phyloP scores from a whole-genome alignment of 192 early-diverging fungal genomes.

The Coemansia pectinata region DNA sequence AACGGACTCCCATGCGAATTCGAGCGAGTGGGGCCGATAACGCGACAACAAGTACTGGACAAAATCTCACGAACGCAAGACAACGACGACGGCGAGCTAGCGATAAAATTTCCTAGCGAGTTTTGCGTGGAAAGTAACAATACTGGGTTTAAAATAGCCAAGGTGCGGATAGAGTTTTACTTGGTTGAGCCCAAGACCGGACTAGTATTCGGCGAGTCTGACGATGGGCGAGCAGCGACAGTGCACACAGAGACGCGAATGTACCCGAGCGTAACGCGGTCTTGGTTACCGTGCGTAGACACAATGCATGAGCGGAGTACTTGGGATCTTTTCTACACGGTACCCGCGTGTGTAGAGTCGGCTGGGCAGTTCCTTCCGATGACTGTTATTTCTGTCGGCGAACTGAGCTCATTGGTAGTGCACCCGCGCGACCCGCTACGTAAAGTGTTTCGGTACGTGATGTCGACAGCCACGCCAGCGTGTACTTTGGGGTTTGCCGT shows the following conservation, averaged over 20 bases:
- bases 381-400: slow-evolving; percentile 65
- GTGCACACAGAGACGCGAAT: slow-evolving; percentile 70
- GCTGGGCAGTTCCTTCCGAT: slow-evolving; percentile 16
- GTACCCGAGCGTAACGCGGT: slow-evolving; percentile 65
- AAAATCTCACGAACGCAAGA: slow-evolving; percentile 19
- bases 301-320: slow-evolving; percentile 63
- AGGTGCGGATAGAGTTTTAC: slow-evolving; percentile 50
- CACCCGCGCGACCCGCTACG: slow-evolving; percentile 62
- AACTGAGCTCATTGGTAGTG: slow-evolving; percentile 64
- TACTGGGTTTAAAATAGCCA: slow-evolving; percentile 1
- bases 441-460: slow-evolving; percentile 69
- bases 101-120: slow-evolving; percentile 21
- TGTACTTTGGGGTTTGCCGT: slow-evolving; percentile 72
- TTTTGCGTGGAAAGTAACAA: background rate
- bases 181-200: slow-evolving; percentile 33
- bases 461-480: slow-evolving; percentile 68
- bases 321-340: slow-evolving; percentile 78
- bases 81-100: slow-evolving; percentile 26
- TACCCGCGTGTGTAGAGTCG: slow-evolving; percentile 52
- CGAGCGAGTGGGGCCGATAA: slow-evolving; percentile 16
- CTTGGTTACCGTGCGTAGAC: slow-evolving; percentile 83
- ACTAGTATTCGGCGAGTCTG: slow-evolving; percentile 26
- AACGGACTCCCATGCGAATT: slow-evolving; percentile 27
- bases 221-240: background rate
- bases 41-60: slow-evolving; percentile 23